Conservation (phyloP, 2,329 filamentous ascomycete genomes). For the Fusarium sp. region DNA sequence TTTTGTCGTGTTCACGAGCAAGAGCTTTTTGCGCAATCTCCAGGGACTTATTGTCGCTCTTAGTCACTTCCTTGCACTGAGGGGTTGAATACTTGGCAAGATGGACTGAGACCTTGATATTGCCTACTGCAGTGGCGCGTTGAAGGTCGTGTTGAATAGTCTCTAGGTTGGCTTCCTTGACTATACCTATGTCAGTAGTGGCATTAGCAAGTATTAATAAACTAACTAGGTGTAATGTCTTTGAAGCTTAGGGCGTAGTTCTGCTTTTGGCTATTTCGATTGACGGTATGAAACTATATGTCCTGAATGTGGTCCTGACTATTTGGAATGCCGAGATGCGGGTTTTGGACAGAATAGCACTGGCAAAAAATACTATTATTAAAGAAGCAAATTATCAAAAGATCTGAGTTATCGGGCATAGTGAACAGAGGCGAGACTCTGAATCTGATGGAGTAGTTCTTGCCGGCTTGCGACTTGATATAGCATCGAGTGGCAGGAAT, state of each 20-base stretch:
- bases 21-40: neutral
- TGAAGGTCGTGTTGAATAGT: neutral
- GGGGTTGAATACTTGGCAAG: neutral
- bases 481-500: neutral
- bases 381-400: neutral
- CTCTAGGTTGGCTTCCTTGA: neutral
- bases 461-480: neutral
- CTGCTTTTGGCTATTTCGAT: neutral
- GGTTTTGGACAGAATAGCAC: fast-evolving
- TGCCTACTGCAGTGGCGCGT: fast-evolving
- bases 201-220: neutral
- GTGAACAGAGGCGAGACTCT: fast-evolving
- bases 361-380: neutral
- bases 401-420: fast-evolving
- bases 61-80: too few relatives aligned
- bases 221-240: neutral
- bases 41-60: neutral
- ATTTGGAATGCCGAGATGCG: neutral
- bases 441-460: fast-evolving
- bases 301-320: neutral
- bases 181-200: neutral
- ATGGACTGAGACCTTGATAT: fast-evolving
- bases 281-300: neutral
- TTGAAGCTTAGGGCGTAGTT: neutral
- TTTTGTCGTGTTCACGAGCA: neutral